Percentiles rank a stretch among this genome's conserved stretches.
Conservation (phyloP, 2,329 filamentous ascomycete genomes). For the Pestalotiopsis sp. region DNA sequence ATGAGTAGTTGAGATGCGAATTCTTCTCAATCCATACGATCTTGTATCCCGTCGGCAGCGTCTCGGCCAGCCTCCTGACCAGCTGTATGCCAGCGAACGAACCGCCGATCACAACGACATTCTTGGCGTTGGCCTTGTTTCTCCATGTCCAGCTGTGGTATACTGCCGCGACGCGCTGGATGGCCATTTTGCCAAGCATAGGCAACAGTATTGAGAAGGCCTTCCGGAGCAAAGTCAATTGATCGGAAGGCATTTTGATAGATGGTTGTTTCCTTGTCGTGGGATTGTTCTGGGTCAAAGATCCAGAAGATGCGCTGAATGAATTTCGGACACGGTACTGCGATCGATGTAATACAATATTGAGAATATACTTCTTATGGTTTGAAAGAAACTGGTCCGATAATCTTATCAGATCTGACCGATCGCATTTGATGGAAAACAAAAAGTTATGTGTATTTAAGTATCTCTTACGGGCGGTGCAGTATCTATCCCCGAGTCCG, state of each 20-base stretch:
- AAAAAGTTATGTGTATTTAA: too few species aligned
- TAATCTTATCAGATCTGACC: not conserved
- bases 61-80: slow-evolving; percentile 21
- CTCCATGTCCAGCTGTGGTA: not conserved
- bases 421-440: too few species aligned
- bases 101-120: not conserved
- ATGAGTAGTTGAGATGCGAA: slow-evolving; percentile 52
- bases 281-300: not conserved
- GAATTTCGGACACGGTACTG: too few species aligned
- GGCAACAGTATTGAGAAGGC: not conserved
- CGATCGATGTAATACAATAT: not conserved
- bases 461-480: not conserved
- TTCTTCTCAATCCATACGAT: slow-evolving; percentile 52
- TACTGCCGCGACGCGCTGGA: not conserved
- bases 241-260: not conserved
- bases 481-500: not conserved
- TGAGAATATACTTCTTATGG: too few species aligned
- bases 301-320: too few species aligned
- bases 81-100: slow-evolving; percentile 3
- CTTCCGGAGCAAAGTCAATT: not conserved
- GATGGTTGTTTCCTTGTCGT: not conserved
- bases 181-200: not conserved
- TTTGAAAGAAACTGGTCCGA: not conserved
- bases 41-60: slow-evolving; percentile 43
- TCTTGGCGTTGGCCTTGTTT: not conserved